Base-by-base conservation (phyloP, 148 eudicot species). In the Spergularia marina region DNA sequence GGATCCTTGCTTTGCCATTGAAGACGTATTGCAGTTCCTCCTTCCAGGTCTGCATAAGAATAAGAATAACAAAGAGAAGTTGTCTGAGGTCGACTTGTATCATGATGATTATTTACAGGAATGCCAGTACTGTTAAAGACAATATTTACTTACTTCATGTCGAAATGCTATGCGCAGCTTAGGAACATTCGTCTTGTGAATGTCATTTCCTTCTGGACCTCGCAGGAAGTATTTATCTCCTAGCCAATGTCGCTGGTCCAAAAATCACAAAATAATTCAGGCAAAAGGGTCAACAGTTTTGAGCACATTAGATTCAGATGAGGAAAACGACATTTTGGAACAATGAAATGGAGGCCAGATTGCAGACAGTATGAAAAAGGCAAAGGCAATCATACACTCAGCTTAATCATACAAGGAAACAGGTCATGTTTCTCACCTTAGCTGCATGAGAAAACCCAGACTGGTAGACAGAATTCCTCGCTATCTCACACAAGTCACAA, bases 401-500 rank as follows among this genome's bases (percentile, higher is more conserved):
- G 44, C 25, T 18, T 15, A 66, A 66, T n/a, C 53, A 44, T n/a
- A 66, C 53, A 14, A 66, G 70, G 21, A 49, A n/a, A 67, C 34
- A n/a, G 12, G 6, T 68, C 39, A 20, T 6, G 16, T 12, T 63
- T 75, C 78, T 79, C 72, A 91, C 96, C 96, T 91, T 91, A 49
- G 86, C 89, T 18, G 88, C 84, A 84, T 91, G 96, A 41, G 89
- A 83, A 84, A 91, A 91, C 57, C 96, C 96, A 73, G 92, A 91
- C 74, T 89, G 92, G 72, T 89, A 89, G 66, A 91, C 96, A n/a
- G 92, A 91, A 74, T 91, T 91, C 70, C 96, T 84, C 30, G 92
- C 96, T 64, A 91, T 85, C 86, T 91, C 96, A 81, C 96, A 91
- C 67, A 91, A 79, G 78, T 91, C 96, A 53, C 92, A 91, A 25